Percentiles rank a stretch among this genome's conserved stretches.
Evolutionary conservation across 208 protist species (phyloP).

Genomic region (Histomonas meleagridis): DNA sequence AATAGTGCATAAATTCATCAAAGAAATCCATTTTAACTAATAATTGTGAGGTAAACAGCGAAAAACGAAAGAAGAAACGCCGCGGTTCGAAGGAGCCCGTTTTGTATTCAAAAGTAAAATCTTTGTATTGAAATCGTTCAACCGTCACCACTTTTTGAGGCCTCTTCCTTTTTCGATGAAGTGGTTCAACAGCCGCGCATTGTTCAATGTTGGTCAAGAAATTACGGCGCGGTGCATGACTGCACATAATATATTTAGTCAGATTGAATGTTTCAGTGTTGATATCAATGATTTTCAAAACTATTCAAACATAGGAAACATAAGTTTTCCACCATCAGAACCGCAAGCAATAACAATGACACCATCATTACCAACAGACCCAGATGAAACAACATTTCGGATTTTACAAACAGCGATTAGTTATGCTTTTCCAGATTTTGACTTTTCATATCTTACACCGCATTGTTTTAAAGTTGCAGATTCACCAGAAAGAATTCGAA

Average conservation of each 20-base stretch:
- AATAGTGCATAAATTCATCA: no score
- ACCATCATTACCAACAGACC: neutral
- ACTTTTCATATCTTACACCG: neutral
- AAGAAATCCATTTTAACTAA: no score
- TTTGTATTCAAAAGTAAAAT: no score
- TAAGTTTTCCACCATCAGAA: neutral
- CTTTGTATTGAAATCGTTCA: no score
- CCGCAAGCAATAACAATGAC: neutral
- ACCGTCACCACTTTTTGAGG: no score
- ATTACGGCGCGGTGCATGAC: neutral
- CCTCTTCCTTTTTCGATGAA: slow-evolving; percentile 22
- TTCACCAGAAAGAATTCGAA: neutral
- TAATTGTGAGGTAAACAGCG: no score
- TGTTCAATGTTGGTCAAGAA: neutral
- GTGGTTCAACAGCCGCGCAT: neutral
- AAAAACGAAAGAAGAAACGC: no score
- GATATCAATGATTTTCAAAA: neutral
- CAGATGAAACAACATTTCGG: neutral
- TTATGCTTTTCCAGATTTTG: neutral
- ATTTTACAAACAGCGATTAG: neutral
- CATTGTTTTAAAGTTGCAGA: neutral
- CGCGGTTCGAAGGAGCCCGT: no score
- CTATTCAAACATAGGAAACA: neutral
- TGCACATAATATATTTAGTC: neutral
- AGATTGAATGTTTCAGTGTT: slow-evolving; percentile 6